Conservation (phyloP, 2,329 filamentous ascomycete species). For the Chaetothyriales sp. region DNA sequence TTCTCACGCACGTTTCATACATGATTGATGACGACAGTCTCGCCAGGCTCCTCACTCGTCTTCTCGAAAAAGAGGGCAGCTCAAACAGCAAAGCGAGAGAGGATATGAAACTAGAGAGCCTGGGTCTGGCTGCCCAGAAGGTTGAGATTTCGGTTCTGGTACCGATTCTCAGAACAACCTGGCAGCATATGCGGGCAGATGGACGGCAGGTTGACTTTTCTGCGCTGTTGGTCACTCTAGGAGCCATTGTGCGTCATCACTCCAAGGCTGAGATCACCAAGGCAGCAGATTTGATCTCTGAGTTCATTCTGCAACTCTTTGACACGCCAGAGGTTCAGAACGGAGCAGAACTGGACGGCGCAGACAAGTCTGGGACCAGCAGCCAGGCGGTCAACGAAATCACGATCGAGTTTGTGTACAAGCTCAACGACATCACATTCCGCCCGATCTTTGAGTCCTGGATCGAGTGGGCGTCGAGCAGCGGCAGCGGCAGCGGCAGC, state of each 20-base stretch:
- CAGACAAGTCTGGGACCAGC: conserved; percentile 44
- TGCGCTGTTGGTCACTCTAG: conserved; percentile 6
- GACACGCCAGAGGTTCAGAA: conserved; percentile 21
- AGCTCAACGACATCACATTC: conserved; percentile 89
- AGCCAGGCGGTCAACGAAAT: conserved; percentile 45
- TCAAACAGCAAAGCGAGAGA: conserved; percentile 31
- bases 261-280: conserved; percentile 65
- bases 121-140: conserved; percentile 60
- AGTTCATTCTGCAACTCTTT: conserved; percentile 40
- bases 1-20: conserved; percentile 73
- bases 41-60: conserved; percentile 54
- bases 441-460: conserved; percentile 75
- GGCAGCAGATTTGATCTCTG: conserved; percentile 54
- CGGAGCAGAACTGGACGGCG: conserved; percentile 10
- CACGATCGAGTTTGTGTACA: conserved; percentile 81
- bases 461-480: conserved; percentile 68
- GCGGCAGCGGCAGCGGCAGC: conserved; percentile 47
- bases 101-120: conserved; percentile 51
- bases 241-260: conserved; percentile 42
- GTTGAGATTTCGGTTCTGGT: conserved; percentile 66
- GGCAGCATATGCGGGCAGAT: conserved; percentile 46
- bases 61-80: conserved; percentile 21
- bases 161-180: conserved; percentile 55
- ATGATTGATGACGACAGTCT: conserved; percentile 70
- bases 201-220: conserved; percentile 42